Base-by-base conservation (phyloP, 495 filamentous ascomycete species). In the Cladorrhinum samala region DNA sequence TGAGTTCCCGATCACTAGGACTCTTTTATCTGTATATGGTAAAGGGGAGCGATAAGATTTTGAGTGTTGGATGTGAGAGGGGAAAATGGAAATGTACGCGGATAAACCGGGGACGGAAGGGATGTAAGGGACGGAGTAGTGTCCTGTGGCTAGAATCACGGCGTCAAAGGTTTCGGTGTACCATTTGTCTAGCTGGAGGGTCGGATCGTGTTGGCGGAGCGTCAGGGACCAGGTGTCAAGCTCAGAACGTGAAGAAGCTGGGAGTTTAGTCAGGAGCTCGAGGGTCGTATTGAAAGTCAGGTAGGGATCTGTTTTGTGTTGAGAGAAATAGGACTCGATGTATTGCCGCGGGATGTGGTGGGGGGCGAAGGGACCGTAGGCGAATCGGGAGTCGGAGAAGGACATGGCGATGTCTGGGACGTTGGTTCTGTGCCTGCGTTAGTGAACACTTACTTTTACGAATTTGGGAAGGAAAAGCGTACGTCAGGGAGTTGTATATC, bases 361-460 rank as follows among this genome's bases (percentile, higher is more conserved):
- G 0, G 75, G 74, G 14, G 68, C 68, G 63, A 79, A 78, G 7
- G 77, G 75, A 2, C 77, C 75, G 52, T 76, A 77, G 8, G 75
- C 58, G 49, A 79, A 79, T 1, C 64, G 66, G 17, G 53, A 9
- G 49, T 77, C 74, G 3, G 76, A 77, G 41, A 76, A 75, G 40
- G 60, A 70, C 76, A 79, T 79, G 50, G 74, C 76, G 25, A 77
- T 72, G 16, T 69, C 66, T 13, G 74, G 76, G 0, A 77, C 74
- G 50, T 79, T 79, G 17, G 76, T 77, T 24, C 73, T 76, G 40
- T 27, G 17, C 27, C 38, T 20, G n/a, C 24, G 21, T 16, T 2
- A 37, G 21, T 30, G 17, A 9, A 13, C 5, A 17, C 41, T 9
- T n/a, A 20, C 27, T 44, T 6, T 2, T 24, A 14, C 3, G 2